phyloP scores from a whole-genome alignment of 768 basidiomycete genomes.

The Hypholoma sublateritium region DNA sequence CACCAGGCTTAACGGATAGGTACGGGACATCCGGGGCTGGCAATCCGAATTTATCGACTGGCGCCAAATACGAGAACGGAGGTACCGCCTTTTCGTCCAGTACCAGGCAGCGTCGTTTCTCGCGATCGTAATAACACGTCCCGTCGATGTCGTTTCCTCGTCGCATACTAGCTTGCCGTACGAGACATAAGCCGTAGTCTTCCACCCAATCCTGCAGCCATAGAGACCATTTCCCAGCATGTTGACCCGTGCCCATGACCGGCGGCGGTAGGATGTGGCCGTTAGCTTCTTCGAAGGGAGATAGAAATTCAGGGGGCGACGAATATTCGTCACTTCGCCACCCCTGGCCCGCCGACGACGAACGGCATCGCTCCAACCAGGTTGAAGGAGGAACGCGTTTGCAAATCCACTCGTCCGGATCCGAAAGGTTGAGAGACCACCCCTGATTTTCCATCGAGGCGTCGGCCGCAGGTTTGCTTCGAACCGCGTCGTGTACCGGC shows the following conservation, averaged over 20 bases:
- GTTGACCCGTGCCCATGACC: not conserved
- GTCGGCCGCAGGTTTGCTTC: not conserved
- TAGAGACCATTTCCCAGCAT: not conserved
- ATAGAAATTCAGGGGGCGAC: not conserved
- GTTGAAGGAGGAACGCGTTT: not conserved
- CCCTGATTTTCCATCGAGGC: not conserved
- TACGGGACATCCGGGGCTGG: too few relatives aligned
- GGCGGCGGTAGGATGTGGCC: not conserved
- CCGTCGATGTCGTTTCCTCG: too few relatives aligned
- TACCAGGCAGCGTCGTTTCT: too few relatives aligned
- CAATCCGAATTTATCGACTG: too few relatives aligned
- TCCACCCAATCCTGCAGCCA: too few relatives aligned
- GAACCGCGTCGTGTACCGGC: not conserved
- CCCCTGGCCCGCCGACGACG: not conserved
- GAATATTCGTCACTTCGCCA: not conserved
- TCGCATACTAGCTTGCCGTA: too few relatives aligned
- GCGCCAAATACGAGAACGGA: too few relatives aligned
- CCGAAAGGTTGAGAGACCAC: not conserved
- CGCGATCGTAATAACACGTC: too few relatives aligned
- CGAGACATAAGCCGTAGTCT: too few relatives aligned
- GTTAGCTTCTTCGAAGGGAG: not conserved
- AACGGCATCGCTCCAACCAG: not conserved
- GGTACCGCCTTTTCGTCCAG: too few relatives aligned
- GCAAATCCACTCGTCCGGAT: not conserved
- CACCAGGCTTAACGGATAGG: too few relatives aligned